Conservation (phyloP, 106 monocot species). For the Triglochin maritima region DNA sequence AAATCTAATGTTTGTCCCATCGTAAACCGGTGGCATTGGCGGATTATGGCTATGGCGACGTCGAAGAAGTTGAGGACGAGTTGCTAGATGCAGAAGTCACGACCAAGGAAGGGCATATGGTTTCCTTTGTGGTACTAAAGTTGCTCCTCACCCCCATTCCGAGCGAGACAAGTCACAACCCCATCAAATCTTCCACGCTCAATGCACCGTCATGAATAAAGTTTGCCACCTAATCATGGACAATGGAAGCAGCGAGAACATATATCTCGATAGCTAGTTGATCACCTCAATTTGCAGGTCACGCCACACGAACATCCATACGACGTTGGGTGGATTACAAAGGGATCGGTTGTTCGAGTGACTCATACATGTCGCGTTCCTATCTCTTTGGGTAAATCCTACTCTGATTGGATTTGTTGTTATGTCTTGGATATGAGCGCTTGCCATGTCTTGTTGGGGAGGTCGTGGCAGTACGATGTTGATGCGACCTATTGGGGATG, state of each 20-base stretch:
- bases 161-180: not conserved
- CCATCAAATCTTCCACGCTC: not conserved
- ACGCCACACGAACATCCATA: not conserved
- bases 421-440: not conserved
- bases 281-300: not conserved
- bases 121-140: not conserved
- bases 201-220: not conserved
- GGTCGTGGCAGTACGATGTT: slow-evolving; percentile 1
- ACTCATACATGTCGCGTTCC: not conserved
- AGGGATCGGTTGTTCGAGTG: not conserved
- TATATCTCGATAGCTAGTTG: not conserved
- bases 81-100: not conserved
- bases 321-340: not conserved
- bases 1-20: not conserved
- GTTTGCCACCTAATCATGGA: not conserved
- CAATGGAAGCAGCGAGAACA: slow-evolving; percentile 6
- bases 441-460: slow-evolving; percentile 1
- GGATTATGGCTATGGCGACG: not conserved
- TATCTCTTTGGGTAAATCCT: slow-evolving; percentile 1
- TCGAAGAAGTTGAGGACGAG: not conserved
- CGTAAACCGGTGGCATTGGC: not conserved
- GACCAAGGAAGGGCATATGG: not conserved
- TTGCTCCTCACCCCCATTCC: not conserved
- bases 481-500: not conserved
- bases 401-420: not conserved